These are phyloP conservation scores for Yamadazyma sp. DNA, from an alignment of 805 yeast species.

Conservation along the genomic window DNA sequence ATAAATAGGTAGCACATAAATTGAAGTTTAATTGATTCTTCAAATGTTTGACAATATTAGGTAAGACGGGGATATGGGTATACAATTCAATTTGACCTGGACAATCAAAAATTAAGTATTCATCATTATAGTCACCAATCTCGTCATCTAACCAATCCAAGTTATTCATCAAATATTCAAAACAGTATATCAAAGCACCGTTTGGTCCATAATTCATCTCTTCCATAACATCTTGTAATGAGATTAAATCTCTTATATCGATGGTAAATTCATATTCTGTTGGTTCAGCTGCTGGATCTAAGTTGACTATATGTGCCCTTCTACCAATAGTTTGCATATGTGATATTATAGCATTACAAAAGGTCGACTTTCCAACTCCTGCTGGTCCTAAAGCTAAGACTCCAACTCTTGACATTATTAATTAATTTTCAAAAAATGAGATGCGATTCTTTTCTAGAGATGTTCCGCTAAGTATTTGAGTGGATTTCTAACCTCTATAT, in stretches of 20 bases:
- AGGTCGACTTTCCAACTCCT: slow-evolving; percentile 93
- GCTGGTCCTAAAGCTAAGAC: slow-evolving; percentile 95
- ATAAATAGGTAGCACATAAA: slow-evolving; percentile 85
- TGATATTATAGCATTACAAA: slow-evolving; percentile 81
- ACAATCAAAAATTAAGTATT: slow-evolving; percentile 89
- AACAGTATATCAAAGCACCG: slow-evolving; percentile 91
- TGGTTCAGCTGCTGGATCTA: slow-evolving; percentile 97
- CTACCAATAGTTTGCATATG: slow-evolving; percentile 91
- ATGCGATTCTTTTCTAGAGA: too few relatives aligned
- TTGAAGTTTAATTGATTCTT: slow-evolving; percentile 77
- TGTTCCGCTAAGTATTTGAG: too few relatives aligned
- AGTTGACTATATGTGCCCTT: slow-evolving; percentile 88
- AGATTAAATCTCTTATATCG: slow-evolving; percentile 86
- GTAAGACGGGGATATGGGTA: slow-evolving; percentile 91
- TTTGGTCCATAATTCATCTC: slow-evolving; percentile 92
- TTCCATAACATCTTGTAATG: slow-evolving; percentile 92
- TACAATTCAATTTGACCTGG: slow-evolving; percentile 93
- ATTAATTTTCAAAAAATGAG: too few relatives aligned
- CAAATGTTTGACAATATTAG: slow-evolving; percentile 82
- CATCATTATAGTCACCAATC: slow-evolving; percentile 93
- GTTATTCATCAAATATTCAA: slow-evolving; percentile 84
- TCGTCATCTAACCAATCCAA: slow-evolving; percentile 97
- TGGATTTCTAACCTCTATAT: too few relatives aligned
- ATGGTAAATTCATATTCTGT: slow-evolving; percentile 87
- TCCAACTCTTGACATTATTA: slow-evolving; percentile 96